Evolutionary conservation across 495 filamentous ascomycete species (phyloP).

Genomic region (Darksidea phi): DNA sequence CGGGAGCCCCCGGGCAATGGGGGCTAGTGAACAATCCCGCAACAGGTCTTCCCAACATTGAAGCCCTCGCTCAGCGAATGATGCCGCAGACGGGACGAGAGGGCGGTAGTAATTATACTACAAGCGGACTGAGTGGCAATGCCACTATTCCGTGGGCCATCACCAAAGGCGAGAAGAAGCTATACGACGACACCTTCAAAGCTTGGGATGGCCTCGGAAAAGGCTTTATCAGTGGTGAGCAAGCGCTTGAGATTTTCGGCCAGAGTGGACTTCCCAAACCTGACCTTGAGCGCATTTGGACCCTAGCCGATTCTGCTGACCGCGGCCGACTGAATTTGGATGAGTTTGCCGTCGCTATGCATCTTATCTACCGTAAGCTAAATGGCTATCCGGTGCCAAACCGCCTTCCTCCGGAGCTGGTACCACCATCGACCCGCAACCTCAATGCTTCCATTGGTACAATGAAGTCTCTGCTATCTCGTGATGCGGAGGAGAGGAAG

Average conservation of each 20-base stretch:
- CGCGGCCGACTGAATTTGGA: conserved; percentile 93
- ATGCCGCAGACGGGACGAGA: conserved; percentile 97
- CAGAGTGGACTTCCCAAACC: conserved; percentile 90
- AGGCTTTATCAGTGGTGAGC: conserved; percentile 88
- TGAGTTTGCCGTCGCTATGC: conserved; percentile 98
- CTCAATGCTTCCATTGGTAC: conserved; percentile 88
- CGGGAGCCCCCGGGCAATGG: conserved; percentile 94
- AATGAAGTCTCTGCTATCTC: conserved; percentile 85
- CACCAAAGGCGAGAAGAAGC: conserved; percentile 97
- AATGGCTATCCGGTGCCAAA: conserved; percentile 95
- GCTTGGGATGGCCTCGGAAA: conserved; percentile 96
- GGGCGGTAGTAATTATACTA: conserved; percentile 78
- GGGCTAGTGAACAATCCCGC: conserved; percentile 93
- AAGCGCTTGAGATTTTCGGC: conserved; percentile 94
- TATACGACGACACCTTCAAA: conserved; percentile 92
- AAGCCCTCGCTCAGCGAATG: conserved; percentile 89
- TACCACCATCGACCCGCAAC: conserved; percentile 94
- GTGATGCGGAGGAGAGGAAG: conserved; percentile 85
- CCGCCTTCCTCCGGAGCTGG: conserved; percentile 85
- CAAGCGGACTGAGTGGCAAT: conserved; percentile 83
- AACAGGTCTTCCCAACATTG: conserved; percentile 87
- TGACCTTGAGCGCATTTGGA: conserved; percentile 93
- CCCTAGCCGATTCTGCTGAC: conserved; percentile 87
- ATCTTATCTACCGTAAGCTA: conserved; percentile 94
- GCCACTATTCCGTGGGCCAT: conserved; percentile 97